phyloP scores from a whole-genome alignment of 1,284 basidiomycete genomes.

The Pyrrhoderma noxium region DNA sequence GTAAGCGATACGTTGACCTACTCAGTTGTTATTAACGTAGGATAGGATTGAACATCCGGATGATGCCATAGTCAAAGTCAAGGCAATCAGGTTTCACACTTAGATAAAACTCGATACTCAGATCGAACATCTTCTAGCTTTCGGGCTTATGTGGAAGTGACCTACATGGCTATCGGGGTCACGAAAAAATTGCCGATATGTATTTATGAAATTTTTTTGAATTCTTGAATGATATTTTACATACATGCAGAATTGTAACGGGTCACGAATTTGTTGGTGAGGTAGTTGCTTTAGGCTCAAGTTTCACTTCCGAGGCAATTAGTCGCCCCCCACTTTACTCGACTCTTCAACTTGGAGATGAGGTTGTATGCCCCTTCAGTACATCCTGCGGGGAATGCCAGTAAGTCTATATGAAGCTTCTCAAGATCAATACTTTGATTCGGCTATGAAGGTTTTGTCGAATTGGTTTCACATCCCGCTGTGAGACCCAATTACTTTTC shows the following conservation, averaged over 20 bases:
- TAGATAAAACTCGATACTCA: neutral
- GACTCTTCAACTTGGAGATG: conserved; percentile 69
- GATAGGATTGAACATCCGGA: conserved; percentile 60
- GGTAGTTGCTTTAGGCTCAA: conserved; percentile 64
- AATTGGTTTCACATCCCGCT: conserved; percentile 71
- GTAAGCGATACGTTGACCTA: neutral
- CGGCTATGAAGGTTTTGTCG: conserved; percentile 54
- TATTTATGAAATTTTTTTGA: conserved; percentile 24
- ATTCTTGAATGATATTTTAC: conserved; percentile 18
- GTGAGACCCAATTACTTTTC: conserved; percentile 59
- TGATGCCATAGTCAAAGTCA: conserved; percentile 69
- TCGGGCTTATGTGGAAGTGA: conserved; percentile 79
- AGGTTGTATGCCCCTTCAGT: conserved; percentile 85
- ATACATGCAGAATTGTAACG: conserved; percentile 42
- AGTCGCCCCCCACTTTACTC: conserved; percentile 55
- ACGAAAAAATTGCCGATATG: conserved; percentile 32
- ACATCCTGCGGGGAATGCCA: conserved; percentile 76
- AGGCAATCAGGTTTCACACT: conserved; percentile 32
- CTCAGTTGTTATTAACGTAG: neutral
- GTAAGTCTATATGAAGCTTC: conserved; percentile 35
- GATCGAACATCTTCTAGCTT: conserved; percentile 34
- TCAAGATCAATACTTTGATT: neutral
- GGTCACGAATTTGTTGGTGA: conserved; percentile 85
- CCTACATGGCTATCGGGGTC: conserved; percentile 71
- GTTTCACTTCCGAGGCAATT: conserved; percentile 38